These are phyloP conservation scores for Microsporum ferrugineum DNA, from an alignment of 2,329 filamentous ascomycete genomes.

Conservation along the genomic window DNA sequence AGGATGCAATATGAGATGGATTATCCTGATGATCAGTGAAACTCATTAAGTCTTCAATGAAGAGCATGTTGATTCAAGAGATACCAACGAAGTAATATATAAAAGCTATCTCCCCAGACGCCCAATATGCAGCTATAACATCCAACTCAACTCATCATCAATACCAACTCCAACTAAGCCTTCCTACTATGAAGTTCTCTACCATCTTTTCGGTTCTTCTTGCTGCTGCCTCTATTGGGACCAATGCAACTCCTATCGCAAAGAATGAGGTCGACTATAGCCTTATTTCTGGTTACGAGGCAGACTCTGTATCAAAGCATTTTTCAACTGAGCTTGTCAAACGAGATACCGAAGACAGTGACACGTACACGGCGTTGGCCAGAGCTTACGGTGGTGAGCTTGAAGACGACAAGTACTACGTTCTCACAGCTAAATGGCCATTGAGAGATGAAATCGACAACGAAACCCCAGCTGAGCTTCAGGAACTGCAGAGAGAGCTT, in stretches of 20 bases:
- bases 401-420: not conserved
- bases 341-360: not conserved
- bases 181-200: not conserved
- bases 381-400: not conserved
- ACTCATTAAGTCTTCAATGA: not conserved
- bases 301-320: not conserved
- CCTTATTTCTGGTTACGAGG: not conserved
- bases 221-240: not conserved
- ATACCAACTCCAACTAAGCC: not conserved
- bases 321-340: not conserved
- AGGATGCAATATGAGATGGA: not conserved
- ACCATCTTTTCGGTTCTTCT: not conserved
- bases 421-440: not conserved
- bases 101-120: not conserved
- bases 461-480: not conserved
- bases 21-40: not conserved
- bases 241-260: not conserved
- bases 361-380: not conserved
- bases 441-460: not conserved
- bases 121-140: not conserved
- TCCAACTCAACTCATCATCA: not conserved
- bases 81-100: not conserved
- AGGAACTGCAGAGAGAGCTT: not conserved
- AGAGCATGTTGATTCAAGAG: not conserved
- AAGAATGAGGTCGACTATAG: not conserved